phyloP scores from a whole-genome alignment of 2,329 filamentous ascomycete species.

The Tolypocladium tropicale region DNA sequence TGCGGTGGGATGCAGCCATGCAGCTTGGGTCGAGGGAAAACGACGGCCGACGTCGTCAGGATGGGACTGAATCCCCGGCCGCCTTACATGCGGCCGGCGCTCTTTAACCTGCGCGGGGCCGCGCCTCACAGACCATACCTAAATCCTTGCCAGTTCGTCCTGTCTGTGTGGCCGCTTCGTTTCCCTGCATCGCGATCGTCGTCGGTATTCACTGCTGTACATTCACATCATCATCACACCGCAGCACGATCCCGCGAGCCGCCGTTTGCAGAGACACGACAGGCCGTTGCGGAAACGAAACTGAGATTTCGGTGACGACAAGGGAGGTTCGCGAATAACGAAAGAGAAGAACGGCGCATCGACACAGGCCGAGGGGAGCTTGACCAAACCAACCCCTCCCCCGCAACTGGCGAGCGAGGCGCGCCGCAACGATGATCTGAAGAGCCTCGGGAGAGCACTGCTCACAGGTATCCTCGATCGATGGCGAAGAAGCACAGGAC shows the following conservation, averaged over 20 bases:
- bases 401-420: not conserved
- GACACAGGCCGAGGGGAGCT: not conserved
- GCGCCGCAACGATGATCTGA: not conserved
- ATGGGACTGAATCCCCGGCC: not conserved
- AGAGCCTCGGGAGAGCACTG: not conserved
- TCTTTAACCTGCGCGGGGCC: not conserved
- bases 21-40: not conserved
- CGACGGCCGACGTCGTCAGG: not conserved
- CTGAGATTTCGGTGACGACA: not conserved
- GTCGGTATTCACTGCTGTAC: not conserved
- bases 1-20: not conserved
- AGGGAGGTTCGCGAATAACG: not conserved
- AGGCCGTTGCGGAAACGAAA: not conserved
- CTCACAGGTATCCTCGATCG: not conserved
- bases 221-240: not conserved
- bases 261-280: not conserved
- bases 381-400: not conserved
- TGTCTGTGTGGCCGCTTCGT: not conserved
- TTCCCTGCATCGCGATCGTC: not conserved
- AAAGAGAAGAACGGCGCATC: not conserved
- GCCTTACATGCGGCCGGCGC: not conserved
- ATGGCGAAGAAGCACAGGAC: not conserved
- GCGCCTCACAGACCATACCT: not conserved
- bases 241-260: not conserved
- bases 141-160: not conserved